Conservation (phyloP, 768 basidiomycete genomes). For the Phallus indusiatus region DNA sequence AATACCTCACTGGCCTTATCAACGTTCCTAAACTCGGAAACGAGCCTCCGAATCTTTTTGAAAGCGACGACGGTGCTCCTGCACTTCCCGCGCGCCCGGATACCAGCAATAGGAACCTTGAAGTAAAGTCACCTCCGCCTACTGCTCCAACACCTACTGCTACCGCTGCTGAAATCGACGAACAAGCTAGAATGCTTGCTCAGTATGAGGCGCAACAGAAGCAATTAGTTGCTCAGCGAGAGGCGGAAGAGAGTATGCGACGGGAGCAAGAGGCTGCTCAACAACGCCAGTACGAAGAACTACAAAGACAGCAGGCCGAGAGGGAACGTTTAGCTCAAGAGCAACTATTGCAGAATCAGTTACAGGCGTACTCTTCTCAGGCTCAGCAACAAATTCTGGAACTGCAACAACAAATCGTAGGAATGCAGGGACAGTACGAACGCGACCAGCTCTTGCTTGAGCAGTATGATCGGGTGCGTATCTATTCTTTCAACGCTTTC, state of each 20-base stretch:
- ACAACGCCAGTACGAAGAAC: constrained; percentile 77
- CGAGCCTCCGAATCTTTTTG: constrained; percentile 76
- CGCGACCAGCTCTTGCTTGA: constrained; percentile 95
- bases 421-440: constrained; percentile 94
- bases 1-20: constrained; percentile 93
- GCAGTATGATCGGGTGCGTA: constrained; percentile 89
- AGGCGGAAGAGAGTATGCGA: constrained; percentile 75
- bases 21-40: constrained; percentile 97
- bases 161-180: constrained; percentile 62
- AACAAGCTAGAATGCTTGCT: constrained; percentile 90
- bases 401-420: constrained; percentile 82
- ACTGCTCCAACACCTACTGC: constrained; percentile 67
- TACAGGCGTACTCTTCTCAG: constrained; percentile 73
- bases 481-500: not conserved
- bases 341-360: constrained; percentile 73
- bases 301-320: constrained; percentile 82
- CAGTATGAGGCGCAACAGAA: constrained; percentile 94
- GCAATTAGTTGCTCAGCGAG: constrained; percentile 71
- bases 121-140: constrained; percentile 43
- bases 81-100: constrained; percentile 75
- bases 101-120: constrained; percentile 52
- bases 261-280: constrained; percentile 69
- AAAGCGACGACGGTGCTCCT: constrained; percentile 47
- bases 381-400: constrained; percentile 68
- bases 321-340: constrained; percentile 84